Conservation (phyloP, 306 rosid species). For the Quercus agrifolia region DNA sequence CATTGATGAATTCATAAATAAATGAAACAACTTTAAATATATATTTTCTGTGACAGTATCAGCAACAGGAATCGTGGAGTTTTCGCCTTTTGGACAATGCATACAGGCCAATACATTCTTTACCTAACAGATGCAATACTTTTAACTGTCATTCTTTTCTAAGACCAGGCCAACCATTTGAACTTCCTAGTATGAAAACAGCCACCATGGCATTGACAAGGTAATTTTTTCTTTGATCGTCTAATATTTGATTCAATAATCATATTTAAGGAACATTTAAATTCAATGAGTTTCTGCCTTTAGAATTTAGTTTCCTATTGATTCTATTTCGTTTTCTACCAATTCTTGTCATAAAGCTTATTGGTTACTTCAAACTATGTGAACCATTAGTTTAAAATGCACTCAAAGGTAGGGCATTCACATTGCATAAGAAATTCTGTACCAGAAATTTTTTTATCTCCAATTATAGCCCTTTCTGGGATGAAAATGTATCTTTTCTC, state of each 20-base stretch:
- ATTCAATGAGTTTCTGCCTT: not conserved
- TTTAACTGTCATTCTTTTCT: constrained; percentile 65
- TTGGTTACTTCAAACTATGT: not conserved
- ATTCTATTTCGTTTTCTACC: not conserved
- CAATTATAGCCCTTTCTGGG: not conserved
- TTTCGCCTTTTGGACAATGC: constrained; percentile 27
- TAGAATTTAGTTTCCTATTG: not conserved
- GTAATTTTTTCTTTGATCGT: constrained; percentile 29
- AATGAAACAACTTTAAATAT: not conserved
- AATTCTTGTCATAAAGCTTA: not conserved
- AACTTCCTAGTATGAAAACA: constrained; percentile 41
- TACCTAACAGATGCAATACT: constrained; percentile 46
- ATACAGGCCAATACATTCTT: constrained; percentile 36
- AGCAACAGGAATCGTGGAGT: constrained; percentile 41
- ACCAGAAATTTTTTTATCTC: not conserved
- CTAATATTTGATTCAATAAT: not conserved
- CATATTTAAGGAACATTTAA: not conserved
- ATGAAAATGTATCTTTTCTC: not conserved
- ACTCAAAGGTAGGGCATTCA: not conserved
- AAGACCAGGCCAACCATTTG: constrained; percentile 40
- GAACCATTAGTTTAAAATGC: not conserved
- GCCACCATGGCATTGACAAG: constrained; percentile 53
- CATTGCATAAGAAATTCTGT: not conserved
- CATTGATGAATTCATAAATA: not conserved
- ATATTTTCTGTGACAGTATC: constrained; percentile 44